A percentile compares a stretch with the other conserved stretches of the same genome.
phyloP scores from a whole-genome alignment of 2,329 filamentous ascomycete species.

The Penicillium sp. region DNA sequence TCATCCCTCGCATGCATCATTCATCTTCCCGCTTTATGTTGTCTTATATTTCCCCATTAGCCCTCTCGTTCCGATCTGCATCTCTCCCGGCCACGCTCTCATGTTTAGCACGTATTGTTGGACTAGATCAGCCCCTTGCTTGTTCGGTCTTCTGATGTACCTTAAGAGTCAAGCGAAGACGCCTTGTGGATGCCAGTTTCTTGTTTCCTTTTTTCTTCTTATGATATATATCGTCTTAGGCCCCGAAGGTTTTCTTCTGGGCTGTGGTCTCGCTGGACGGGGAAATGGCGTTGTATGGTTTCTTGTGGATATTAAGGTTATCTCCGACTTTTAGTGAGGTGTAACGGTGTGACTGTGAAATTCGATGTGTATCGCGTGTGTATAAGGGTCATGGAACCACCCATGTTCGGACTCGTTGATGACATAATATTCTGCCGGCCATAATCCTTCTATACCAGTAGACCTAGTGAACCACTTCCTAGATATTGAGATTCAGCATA shows the following conservation, averaged over 20 bases:
- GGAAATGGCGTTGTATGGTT: conserved; percentile 15
- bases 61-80: conserved; percentile 22
- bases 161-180: conserved; percentile 28
- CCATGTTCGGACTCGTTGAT: too few species aligned
- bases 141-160: conserved; percentile 31
- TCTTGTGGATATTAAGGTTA: conserved; percentile 6
- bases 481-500: too few species aligned
- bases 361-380: conserved; percentile 2
- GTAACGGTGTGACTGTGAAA: conserved; percentile 2
- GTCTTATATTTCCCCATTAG: conserved; percentile 15
- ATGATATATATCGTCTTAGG: conserved; percentile 1
- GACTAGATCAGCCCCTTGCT: conserved; percentile 11
- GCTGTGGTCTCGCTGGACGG: neutral
- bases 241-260: neutral
- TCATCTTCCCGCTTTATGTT: neutral
- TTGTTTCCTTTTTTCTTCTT: neutral
- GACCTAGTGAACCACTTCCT: too few species aligned
- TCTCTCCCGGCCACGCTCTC: conserved; percentile 24
- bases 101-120: conserved; percentile 16
- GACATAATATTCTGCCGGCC: neutral
- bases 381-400: too few species aligned
- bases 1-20: neutral
- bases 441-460: neutral
- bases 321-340: neutral
- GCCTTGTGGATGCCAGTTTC: conserved; percentile 6